A percentile compares a stretch with the other conserved stretches of the same genome.
Evolutionary conservation across 768 basidiomycete species (phyloP).

Genomic region (Collybia mongolica): DNA sequence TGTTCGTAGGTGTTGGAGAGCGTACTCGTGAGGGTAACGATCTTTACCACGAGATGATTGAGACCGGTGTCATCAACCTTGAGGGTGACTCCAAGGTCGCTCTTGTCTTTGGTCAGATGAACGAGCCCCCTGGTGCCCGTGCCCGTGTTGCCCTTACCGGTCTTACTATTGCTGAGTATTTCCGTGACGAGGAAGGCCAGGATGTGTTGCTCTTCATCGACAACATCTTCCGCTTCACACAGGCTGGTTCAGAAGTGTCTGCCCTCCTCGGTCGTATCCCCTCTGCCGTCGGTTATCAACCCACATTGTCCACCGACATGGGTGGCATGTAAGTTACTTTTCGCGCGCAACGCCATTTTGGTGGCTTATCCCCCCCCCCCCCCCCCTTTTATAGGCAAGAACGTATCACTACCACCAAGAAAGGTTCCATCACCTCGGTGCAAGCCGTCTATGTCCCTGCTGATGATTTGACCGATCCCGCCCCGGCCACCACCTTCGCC

Average conservation of each 20-base stretch:
- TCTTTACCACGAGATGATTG: conserved; percentile 99
- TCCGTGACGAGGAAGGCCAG: conserved; percentile 99
- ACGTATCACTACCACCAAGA: conserved; percentile 99
- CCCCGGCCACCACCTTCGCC: conserved; percentile 99
- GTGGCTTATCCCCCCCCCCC: too few relatives aligned
- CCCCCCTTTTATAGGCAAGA: conserved; percentile 74
- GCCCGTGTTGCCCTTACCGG: conserved; percentile 99
- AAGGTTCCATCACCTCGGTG: conserved; percentile 99
- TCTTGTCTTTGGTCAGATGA: conserved; percentile 99
- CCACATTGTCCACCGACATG: conserved; percentile 99
- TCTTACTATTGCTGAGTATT: conserved; percentile 99
- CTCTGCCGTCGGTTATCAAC: conserved; percentile 99
- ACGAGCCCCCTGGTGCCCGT: conserved; percentile 99
- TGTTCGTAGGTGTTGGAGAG: conserved; percentile 88
- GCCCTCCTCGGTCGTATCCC: conserved; percentile 99
- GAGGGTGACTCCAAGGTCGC: conserved; percentile 99
- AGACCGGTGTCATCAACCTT: conserved; percentile 99
- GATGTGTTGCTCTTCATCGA: conserved; percentile 99
- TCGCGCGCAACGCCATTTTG: too few relatives aligned
- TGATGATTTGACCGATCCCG: conserved; percentile 99
- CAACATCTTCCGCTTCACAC: conserved; percentile 99
- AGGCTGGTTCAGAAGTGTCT: conserved; percentile 99
- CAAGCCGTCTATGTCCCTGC: conserved; percentile 99
- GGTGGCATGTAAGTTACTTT: conserved; percentile 86
- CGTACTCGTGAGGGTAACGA: conserved; percentile 99